Percentiles rank a stretch among this genome's conserved stretches.
These are phyloP conservation scores for Trichoderma cornu-damae DNA, from an alignment of 2,329 filamentous ascomycete species.

Conservation along the genomic window DNA sequence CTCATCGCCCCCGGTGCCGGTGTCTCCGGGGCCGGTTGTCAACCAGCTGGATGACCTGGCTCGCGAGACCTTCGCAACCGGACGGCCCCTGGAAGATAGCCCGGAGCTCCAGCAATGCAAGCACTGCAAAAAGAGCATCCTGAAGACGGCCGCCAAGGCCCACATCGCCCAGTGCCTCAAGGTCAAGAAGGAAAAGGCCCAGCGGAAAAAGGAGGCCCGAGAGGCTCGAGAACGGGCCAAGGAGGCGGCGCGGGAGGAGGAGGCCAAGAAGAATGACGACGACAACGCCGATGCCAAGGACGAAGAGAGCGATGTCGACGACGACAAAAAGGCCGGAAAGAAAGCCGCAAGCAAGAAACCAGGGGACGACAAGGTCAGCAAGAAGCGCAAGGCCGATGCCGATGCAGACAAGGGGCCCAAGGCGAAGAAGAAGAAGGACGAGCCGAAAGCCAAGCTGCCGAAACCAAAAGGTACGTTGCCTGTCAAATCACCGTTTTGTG, in stretches of 20 bases:
- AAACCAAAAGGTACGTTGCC: slow-evolving; percentile 67
- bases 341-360: slow-evolving; percentile 66
- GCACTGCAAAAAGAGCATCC: slow-evolving; percentile 85
- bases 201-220: slow-evolving; percentile 69
- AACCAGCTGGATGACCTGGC: slow-evolving; percentile 70
- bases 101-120: slow-evolving; percentile 82
- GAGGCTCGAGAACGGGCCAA: slow-evolving; percentile 64
- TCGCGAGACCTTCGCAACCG: slow-evolving; percentile 73
- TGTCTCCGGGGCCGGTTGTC: slow-evolving; percentile 52
- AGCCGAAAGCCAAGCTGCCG: slow-evolving; percentile 73
- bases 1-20: slow-evolving; percentile 37
- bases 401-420: slow-evolving; percentile 79
- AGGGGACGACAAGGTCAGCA: slow-evolving; percentile 61
- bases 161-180: slow-evolving; percentile 82
- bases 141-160: slow-evolving; percentile 66
- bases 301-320: slow-evolving; percentile 45
- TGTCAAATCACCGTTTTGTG: too few species aligned
- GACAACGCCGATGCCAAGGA: slow-evolving; percentile 46
- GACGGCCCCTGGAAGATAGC: slow-evolving; percentile 73
- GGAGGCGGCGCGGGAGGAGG: slow-evolving; percentile 55
- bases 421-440: slow-evolving; percentile 92
- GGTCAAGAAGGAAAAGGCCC: slow-evolving; percentile 76
- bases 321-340: slow-evolving; percentile 47
- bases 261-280: slow-evolving; percentile 48
- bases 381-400: slow-evolving; percentile 71